Conservation (phyloP, 1,139 yeast species). For the Pichia cactophila region DNA sequence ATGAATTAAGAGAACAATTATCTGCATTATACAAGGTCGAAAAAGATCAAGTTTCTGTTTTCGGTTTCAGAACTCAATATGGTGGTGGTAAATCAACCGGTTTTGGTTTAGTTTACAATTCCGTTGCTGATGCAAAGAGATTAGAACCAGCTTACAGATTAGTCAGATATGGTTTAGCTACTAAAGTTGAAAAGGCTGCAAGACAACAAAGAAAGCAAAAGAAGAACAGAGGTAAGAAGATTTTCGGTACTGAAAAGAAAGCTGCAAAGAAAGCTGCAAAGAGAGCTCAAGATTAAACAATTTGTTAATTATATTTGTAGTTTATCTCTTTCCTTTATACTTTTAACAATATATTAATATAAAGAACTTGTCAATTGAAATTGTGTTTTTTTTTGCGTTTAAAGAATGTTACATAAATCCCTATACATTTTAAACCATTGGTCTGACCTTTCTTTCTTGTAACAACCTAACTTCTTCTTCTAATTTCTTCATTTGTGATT, state of each 20-base stretch:
- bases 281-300: slow-evolving; percentile 37
- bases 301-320: slow-evolving; percentile 2
- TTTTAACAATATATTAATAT: not conserved
- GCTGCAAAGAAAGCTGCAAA: slow-evolving; percentile 87
- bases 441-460: slow-evolving; percentile 42
- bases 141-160: slow-evolving; percentile 99
- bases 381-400: too few species aligned
- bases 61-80: slow-evolving; percentile 98
- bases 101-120: slow-evolving; percentile 98
- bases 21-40: slow-evolving; percentile 97
- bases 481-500: slow-evolving; percentile 56
- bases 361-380: not conserved
- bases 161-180: slow-evolving; percentile 97
- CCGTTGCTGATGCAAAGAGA: slow-evolving; percentile 95
- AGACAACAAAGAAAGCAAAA: slow-evolving; percentile 99
- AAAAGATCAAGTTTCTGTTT: slow-evolving; percentile 96
- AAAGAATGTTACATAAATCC: too few species aligned
- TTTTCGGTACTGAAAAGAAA: slow-evolving; percentile 96
- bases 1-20: slow-evolving; percentile 96
- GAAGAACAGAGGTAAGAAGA: slow-evolving; percentile 99
- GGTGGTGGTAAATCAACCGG: slow-evolving; percentile 99
- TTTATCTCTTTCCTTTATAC: slow-evolving; percentile 5
- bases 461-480: slow-evolving; percentile 68
- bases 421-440: not conserved
- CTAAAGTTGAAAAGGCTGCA: slow-evolving; percentile 92